A percentile compares a stretch with the other conserved stretches of the same genome.
Conservation (phyloP, 1,139 yeast species). For the Suzukiozyma palmioleophila region DNA sequence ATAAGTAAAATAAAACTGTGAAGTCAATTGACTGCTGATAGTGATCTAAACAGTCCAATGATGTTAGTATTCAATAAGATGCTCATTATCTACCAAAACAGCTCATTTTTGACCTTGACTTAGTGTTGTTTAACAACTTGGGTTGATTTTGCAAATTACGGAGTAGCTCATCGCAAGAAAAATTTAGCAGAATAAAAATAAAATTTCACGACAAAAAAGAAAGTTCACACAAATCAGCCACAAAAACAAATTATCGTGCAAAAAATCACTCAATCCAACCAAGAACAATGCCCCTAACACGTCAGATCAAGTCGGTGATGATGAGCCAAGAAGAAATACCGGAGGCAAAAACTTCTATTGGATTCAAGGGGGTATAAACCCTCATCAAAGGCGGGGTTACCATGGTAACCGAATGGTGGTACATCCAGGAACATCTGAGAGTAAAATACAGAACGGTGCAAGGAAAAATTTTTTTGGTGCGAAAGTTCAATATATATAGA, state of each 20-base stretch:
- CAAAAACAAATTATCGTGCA: not conserved
- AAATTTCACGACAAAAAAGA: too few species aligned
- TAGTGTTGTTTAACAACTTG: too few species aligned
- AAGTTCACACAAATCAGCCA: too few species aligned
- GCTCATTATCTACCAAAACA: too few species aligned
- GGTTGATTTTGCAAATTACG: too few species aligned
- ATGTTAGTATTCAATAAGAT: too few species aligned
- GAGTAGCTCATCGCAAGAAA: too few species aligned
- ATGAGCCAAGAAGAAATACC: not conserved
- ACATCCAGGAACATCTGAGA: not conserved
- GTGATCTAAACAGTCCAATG: too few species aligned
- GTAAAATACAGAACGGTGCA: slow-evolving; percentile 1
- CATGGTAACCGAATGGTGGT: not conserved
- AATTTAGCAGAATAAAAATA: too few species aligned
- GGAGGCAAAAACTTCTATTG: not conserved
- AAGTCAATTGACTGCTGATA: too few species aligned
- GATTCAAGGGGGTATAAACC: not conserved
- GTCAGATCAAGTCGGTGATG: not conserved
- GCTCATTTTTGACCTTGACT: too few species aligned
- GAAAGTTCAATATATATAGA: not conserved
- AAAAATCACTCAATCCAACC: not conserved
- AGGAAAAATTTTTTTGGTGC: slow-evolving; percentile 1
- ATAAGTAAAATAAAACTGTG: too few species aligned
- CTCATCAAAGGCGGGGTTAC: not conserved
- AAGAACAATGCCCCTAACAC: not conserved